Conservation (phyloP, 768 basidiomycete species). For the Sarcomyxa edulis region DNA sequence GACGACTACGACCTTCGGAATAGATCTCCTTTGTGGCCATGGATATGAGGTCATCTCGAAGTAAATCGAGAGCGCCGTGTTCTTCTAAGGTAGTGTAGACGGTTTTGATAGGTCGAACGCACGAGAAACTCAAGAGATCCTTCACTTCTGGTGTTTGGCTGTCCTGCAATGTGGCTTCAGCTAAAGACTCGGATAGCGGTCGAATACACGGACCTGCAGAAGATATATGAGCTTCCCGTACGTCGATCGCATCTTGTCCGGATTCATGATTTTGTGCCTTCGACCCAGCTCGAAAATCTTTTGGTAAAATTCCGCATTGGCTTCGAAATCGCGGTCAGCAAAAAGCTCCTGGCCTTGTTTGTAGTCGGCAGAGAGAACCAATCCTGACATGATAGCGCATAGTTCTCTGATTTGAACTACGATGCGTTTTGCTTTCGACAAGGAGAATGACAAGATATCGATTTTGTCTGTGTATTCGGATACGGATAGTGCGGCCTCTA, state of each 20-base stretch:
- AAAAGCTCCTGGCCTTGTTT: slow-evolving; percentile 87
- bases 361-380: slow-evolving; percentile 80
- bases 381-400: slow-evolving; percentile 82
- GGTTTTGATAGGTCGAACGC: slow-evolving; percentile 72
- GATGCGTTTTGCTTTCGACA: slow-evolving; percentile 83
- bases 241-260: slow-evolving; percentile 86
- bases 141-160: slow-evolving; percentile 81
- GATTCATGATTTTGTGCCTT: slow-evolving; percentile 89
- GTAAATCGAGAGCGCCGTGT: slow-evolving; percentile 56
- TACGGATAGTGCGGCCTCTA: slow-evolving; percentile 80
- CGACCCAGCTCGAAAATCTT: slow-evolving; percentile 77
- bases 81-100: slow-evolving; percentile 66
- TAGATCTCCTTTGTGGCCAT: slow-evolving; percentile 81
- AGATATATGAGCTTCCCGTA: slow-evolving; percentile 86
- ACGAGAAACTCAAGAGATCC: slow-evolving; percentile 75
- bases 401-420: slow-evolving; percentile 84
- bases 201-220: slow-evolving; percentile 51
- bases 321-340: slow-evolving; percentile 72
- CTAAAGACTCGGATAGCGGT: slow-evolving; percentile 1
- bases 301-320: slow-evolving; percentile 78
- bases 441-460: slow-evolving; percentile 71
- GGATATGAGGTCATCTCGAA: slow-evolving; percentile 72
- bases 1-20: slow-evolving; percentile 62
- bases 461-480: slow-evolving; percentile 91
- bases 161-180: slow-evolving; percentile 45